Conservation (phyloP, 495 filamentous ascomycete genomes). For the Neurospora africana region DNA sequence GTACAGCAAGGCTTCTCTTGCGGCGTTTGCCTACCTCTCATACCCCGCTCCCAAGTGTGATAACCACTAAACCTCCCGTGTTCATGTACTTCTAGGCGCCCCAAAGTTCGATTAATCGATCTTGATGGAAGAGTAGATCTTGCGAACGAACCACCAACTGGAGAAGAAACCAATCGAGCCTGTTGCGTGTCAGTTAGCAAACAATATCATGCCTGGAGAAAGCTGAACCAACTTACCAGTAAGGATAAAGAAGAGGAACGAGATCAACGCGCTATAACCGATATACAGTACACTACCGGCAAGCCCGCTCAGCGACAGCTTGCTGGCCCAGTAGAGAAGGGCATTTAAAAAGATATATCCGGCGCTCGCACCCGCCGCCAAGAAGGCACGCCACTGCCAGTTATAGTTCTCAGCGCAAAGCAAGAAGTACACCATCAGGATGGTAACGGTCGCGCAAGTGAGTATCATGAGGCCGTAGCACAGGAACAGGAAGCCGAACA, state of each 20-base stretch:
- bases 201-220: no score
- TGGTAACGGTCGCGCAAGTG: slow-evolving; percentile 82
- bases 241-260: slow-evolving; percentile 83
- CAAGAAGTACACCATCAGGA: slow-evolving; percentile 88
- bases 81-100: not conserved
- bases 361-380: slow-evolving; percentile 76
- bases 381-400: slow-evolving; percentile 95
- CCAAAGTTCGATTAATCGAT: slow-evolving; percentile 51
- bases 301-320: slow-evolving; percentile 72
- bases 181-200: slow-evolving; percentile 26
- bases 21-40: not conserved
- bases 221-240: slow-evolving; percentile 52
- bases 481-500: slow-evolving; percentile 98
- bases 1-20: not conserved
- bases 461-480: slow-evolving; percentile 98
- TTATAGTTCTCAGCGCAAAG: slow-evolving; percentile 95
- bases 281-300: slow-evolving; percentile 84
- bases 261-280: slow-evolving; percentile 82
- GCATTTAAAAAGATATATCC: slow-evolving; percentile 84
- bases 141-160: slow-evolving; percentile 84
- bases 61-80: not conserved
- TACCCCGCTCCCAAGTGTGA: not conserved
- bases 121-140: slow-evolving; percentile 93
- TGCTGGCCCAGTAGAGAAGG: slow-evolving; percentile 76
- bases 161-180: slow-evolving; percentile 93